These are phyloP conservation scores for Debaryomyces prosopidis DNA, from an alignment of 805 yeast species.

Conservation along the genomic window DNA sequence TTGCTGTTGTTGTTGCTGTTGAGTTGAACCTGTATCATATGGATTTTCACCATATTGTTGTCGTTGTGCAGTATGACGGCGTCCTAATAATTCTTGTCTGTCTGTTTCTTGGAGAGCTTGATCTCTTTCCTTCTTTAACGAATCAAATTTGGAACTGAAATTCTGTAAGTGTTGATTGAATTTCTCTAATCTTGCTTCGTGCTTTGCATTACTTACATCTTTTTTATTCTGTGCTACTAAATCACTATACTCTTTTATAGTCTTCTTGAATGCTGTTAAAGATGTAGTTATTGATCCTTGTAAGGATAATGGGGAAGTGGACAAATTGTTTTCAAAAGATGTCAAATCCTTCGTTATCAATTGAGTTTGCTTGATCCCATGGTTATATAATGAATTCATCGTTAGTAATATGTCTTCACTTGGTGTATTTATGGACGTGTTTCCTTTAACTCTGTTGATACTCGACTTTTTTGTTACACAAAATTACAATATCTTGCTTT, in stretches of 20 bases:
- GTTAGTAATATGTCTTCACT: not conserved
- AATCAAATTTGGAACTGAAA: conserved; percentile 50
- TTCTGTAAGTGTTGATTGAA: conserved; percentile 52
- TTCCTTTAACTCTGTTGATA: not conserved
- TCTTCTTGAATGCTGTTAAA: conserved; percentile 69
- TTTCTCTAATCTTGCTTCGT: conserved; percentile 51
- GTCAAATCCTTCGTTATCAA: conserved; percentile 68
- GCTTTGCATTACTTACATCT: conserved; percentile 55
- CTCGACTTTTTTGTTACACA: conserved; percentile 1
- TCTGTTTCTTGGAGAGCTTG: conserved; percentile 45
- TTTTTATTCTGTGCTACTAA: conserved; percentile 59
- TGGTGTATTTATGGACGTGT: not conserved
- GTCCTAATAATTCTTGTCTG: conserved; percentile 56
- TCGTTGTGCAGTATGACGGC: conserved; percentile 41
- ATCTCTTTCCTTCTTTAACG: conserved; percentile 58
- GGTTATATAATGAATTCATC: conserved; percentile 84
- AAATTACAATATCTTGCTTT: not conserved
- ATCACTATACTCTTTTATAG: conserved; percentile 67
- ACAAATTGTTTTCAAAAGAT: conserved; percentile 62
- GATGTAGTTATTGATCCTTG: conserved; percentile 83
- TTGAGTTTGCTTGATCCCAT: conserved; percentile 83
- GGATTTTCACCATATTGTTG: conserved; percentile 23
- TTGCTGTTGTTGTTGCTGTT: conserved; percentile 25
- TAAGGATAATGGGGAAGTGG: conserved; percentile 70
- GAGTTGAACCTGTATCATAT: conserved; percentile 49